These are phyloP conservation scores for Aspergillus viridinutans DNA, from an alignment of 2,329 filamentous ascomycete genomes.

Conservation along the genomic window DNA sequence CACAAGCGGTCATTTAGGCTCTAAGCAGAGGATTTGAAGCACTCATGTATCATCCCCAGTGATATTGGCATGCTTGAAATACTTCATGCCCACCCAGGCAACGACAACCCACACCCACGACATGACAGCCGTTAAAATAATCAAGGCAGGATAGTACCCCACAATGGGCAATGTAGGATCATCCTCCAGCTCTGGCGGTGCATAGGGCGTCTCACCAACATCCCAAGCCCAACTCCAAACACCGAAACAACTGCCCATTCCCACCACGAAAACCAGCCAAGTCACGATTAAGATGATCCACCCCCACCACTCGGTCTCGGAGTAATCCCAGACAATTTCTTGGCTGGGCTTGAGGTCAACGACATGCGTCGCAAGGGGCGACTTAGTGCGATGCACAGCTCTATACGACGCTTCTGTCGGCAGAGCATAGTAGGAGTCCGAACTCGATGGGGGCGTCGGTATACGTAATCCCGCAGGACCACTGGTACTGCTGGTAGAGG, in stretches of 20 bases:
- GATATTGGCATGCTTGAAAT: constrained; percentile 96
- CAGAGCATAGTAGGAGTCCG: constrained; percentile 60
- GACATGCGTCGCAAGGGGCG: constrained; percentile 35
- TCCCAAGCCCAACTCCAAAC: constrained; percentile 99
- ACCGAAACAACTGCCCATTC: constrained; percentile 91
- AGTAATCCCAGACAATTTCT: constrained; percentile 70
- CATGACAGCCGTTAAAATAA: constrained; percentile 92
- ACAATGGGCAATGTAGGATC: constrained; percentile 92
- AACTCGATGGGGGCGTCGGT: constrained; percentile 50
- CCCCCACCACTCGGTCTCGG: constrained; percentile 96
- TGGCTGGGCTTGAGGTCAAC: constrained; percentile 34
- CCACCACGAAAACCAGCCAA: constrained; percentile 92
- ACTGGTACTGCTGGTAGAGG: constrained; percentile 10
- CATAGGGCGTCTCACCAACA: constrained; percentile 91
- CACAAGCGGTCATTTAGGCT: neutral
- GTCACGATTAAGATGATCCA: constrained; percentile 89
- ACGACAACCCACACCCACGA: constrained; percentile 98
- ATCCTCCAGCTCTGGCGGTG: constrained; percentile 90
- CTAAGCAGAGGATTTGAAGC: neutral
- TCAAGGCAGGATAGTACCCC: constrained; percentile 91
- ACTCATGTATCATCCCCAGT: constrained; percentile 53
- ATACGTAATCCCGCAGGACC: constrained; percentile 22
- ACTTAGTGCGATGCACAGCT: constrained; percentile 32
- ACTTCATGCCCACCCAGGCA: constrained; percentile 99
- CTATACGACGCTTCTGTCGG: constrained; percentile 34